phyloP scores from a whole-genome alignment of 352 stramenopile genomes.

The Pseudoperonospora humuli region DNA sequence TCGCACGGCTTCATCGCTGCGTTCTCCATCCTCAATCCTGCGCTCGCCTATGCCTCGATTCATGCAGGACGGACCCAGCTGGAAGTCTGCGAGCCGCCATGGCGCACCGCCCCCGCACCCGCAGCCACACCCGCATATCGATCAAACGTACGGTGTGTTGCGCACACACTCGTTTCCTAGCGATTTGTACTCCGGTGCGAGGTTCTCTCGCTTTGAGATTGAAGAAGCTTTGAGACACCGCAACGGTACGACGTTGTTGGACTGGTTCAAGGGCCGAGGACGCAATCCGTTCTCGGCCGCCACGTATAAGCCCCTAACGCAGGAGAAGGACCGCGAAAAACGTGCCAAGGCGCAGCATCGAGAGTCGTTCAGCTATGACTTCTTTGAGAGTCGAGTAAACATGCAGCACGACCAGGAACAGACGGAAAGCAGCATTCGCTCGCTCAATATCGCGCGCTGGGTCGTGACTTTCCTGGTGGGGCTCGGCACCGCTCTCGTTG shows the following conservation, averaged over 20 bases:
- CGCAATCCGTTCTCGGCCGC: slow-evolving; percentile 24
- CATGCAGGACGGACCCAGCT: slow-evolving; percentile 8
- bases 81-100: slow-evolving; percentile 6
- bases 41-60: slow-evolving; percentile 28
- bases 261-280: slow-evolving; percentile 52
- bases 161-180: slow-evolving; percentile 77
- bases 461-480: slow-evolving; percentile 94
- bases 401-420: slow-evolving; percentile 83
- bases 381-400: slow-evolving; percentile 82
- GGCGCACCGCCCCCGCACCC: not conserved
- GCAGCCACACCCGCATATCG: no score
- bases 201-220: slow-evolving; percentile 73
- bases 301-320: slow-evolving; percentile 24
- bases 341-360: slow-evolving; percentile 77
- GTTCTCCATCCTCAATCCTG: slow-evolving; percentile 31
- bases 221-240: slow-evolving; percentile 59
- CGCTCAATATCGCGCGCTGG: slow-evolving; percentile 88
- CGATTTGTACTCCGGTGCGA: slow-evolving; percentile 62
- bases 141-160: slow-evolving; percentile 36
- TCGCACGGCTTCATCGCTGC: slow-evolving; percentile 21
- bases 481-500: slow-evolving; percentile 88
- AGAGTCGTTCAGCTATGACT: slow-evolving; percentile 84
- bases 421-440: slow-evolving; percentile 61
- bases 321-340: slow-evolving; percentile 62
- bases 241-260: slow-evolving; percentile 55